Evolutionary conservation across 2,329 filamentous ascomycete species (phyloP).

Genomic region (Penicillium sp.): DNA sequence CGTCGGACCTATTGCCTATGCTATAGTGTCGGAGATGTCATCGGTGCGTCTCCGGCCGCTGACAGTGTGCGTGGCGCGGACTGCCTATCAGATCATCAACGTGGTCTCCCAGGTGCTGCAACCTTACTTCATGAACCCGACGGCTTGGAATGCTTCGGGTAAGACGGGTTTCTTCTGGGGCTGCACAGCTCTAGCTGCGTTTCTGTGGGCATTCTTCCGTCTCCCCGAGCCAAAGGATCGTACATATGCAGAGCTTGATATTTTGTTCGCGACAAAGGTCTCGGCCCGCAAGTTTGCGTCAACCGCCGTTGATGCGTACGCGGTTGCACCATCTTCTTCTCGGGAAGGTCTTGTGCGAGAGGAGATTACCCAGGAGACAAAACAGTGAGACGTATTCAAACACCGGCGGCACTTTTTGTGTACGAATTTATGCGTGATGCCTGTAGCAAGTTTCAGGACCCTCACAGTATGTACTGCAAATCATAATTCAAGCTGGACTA

Average conservation of each 20-base stretch:
- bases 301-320: conserved; percentile 21
- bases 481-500: neutral
- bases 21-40: conserved; percentile 55
- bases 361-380: conserved; percentile 10
- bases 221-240: conserved; percentile 41
- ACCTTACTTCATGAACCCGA: conserved; percentile 38
- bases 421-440: neutral
- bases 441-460: neutral
- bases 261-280: conserved; percentile 43
- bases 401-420: neutral
- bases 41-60: conserved; percentile 58
- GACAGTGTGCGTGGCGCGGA: conserved; percentile 56
- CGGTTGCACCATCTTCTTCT: conserved; percentile 8
- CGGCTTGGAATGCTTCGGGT: conserved; percentile 40
- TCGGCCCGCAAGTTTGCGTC: conserved; percentile 36
- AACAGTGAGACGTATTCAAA: conserved; percentile 4
- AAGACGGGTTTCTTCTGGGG: conserved; percentile 47
- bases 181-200: conserved; percentile 24
- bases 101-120: conserved; percentile 49
- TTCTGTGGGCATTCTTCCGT: conserved; percentile 41
- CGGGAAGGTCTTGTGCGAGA: conserved; percentile 19
- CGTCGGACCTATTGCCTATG: conserved; percentile 57
- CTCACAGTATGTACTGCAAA: neutral
- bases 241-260: conserved; percentile 44
- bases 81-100: conserved; percentile 52